A percentile compares a stretch with the other conserved stretches of the same genome.
These are phyloP conservation scores for Sporobolomyces roseus DNA, from an alignment of 768 basidiomycete species.

Conservation along the genomic window DNA sequence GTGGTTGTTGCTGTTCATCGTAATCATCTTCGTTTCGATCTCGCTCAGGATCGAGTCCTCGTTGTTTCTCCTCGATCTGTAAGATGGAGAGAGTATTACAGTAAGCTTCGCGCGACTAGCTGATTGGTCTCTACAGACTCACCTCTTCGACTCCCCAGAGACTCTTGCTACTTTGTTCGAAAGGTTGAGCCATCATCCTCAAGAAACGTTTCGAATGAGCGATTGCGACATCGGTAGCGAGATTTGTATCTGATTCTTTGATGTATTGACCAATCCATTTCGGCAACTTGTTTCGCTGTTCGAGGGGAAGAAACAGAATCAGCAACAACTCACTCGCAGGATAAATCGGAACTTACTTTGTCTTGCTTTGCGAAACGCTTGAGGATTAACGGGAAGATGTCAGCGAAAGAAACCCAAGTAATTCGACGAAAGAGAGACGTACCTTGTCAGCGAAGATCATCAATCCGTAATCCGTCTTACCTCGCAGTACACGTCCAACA, in stretches of 20 bases:
- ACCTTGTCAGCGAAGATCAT: constrained; percentile 99
- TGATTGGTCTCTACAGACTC: not conserved
- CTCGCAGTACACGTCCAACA: constrained; percentile 92
- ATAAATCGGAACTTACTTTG: constrained; percentile 52
- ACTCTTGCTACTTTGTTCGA: constrained; percentile 91
- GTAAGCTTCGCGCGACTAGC: not conserved
- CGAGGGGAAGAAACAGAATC: not conserved
- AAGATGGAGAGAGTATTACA: not conserved
- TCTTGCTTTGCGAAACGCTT: constrained; percentile 88
- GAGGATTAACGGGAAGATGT: not conserved
- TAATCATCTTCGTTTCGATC: constrained; percentile 8
- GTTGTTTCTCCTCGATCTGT: constrained; percentile 32
- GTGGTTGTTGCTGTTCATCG: not conserved
- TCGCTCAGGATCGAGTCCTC: constrained; percentile 13
- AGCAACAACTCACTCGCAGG: too few relatives aligned
- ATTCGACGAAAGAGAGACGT: not conserved
- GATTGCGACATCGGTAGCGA: constrained; percentile 71
- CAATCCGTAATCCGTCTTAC: constrained; percentile 98
- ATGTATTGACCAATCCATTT: constrained; percentile 99
- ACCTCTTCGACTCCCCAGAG: constrained; percentile 94
- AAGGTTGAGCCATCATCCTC: constrained; percentile 97
- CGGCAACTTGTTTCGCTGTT: constrained; percentile 78
- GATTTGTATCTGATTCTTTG: constrained; percentile 93
- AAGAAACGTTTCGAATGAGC: constrained; percentile 80
- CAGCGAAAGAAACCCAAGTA: not conserved